phyloP scores from a whole-genome alignment of 2,329 filamentous ascomycete species.

The Aspergillus transmontanensis region DNA sequence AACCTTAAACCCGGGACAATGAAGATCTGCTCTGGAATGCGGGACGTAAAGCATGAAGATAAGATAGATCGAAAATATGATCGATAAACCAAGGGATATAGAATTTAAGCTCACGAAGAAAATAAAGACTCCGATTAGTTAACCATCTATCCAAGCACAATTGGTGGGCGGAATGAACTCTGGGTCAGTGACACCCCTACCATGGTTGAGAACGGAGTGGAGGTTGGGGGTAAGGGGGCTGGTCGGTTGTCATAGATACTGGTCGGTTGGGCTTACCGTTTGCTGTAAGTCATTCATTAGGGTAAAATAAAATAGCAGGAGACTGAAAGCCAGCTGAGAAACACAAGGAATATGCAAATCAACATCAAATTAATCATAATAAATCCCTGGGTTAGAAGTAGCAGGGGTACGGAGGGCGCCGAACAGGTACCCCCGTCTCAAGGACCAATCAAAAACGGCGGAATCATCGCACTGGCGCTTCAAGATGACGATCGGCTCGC shows the following conservation, averaged over 20 bases:
- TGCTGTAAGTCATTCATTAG: neutral
- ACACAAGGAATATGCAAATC: neutral
- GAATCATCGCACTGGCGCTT: neutral
- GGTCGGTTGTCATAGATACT: neutral
- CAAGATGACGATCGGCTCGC: conserved; percentile 14
- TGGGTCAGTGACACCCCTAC: conserved; percentile 2
- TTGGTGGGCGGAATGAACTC: neutral
- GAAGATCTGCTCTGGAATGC: neutral
- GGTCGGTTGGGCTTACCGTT: too few species aligned
- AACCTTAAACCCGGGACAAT: neutral
- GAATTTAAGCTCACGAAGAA: neutral
- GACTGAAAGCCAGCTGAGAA: neutral
- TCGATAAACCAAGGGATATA: neutral
- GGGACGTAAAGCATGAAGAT: neutral
- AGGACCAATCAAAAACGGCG: neutral
- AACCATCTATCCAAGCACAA: neutral
- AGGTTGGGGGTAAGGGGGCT: neutral
- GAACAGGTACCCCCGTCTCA: neutral
- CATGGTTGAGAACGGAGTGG: neutral
- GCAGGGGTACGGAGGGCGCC: neutral
- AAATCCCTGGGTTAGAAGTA: neutral
- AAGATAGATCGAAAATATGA: neutral
- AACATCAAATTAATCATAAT: neutral
- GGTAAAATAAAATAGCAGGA: neutral
- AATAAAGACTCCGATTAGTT: neutral